Evolutionary conservation across 2,329 filamentous ascomycete genomes (phyloP).

Genomic region (Akanthomyces dipterigenus): DNA sequence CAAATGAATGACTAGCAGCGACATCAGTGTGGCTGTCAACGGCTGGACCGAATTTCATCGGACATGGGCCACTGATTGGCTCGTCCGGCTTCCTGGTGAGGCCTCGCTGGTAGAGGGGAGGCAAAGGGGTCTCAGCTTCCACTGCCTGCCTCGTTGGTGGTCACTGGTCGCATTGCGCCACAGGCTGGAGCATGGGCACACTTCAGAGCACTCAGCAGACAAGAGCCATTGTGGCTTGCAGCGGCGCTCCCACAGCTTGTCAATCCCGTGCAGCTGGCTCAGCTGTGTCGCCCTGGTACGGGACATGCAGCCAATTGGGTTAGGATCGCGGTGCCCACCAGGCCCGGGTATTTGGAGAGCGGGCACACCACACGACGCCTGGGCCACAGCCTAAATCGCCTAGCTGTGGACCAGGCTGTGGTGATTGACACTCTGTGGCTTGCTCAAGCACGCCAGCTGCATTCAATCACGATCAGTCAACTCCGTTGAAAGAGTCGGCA

Average conservation of each 20-base stretch:
- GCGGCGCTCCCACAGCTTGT: background rate
- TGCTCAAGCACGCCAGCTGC: background rate
- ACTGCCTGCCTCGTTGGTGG: background rate
- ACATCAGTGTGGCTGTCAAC: background rate
- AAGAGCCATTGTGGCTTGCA: conserved; percentile 2
- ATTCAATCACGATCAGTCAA: background rate
- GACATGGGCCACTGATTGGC: background rate
- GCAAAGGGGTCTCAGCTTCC: background rate
- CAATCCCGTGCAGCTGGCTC: conserved; percentile 1
- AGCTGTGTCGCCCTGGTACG: background rate
- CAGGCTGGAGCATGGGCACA: background rate
- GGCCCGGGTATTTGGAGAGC: conserved; percentile 5
- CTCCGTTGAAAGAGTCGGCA: background rate
- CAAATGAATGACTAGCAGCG: background rate
- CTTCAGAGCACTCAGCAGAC: background rate
- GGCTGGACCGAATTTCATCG: conserved; percentile 9
- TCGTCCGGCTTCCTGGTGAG: background rate
- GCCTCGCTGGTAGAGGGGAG: background rate
- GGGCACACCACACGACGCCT: background rate
- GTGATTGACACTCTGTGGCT: background rate
- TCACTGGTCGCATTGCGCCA: background rate
- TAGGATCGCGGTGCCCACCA: background rate
- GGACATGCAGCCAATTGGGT: background rate
- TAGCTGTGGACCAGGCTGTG: background rate
- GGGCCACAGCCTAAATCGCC: background rate